These are phyloP conservation scores for Fusarium gaditjirri DNA, from an alignment of 2,329 filamentous ascomycete genomes.

Conservation along the genomic window DNA sequence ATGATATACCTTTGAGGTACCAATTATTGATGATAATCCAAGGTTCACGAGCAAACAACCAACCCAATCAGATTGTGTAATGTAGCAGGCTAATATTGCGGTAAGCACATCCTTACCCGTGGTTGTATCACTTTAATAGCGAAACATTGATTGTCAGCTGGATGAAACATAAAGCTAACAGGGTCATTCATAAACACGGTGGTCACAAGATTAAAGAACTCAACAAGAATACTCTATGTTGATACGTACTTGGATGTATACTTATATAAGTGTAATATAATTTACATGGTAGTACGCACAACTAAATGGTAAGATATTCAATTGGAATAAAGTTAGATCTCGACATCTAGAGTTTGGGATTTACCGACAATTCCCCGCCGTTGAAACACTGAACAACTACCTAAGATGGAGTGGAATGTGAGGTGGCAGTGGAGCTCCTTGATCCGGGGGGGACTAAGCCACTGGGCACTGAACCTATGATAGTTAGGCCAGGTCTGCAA, in stretches of 20 bases:
- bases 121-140: neutral
- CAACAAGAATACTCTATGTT: neutral
- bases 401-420: conserved; percentile 25
- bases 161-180: conserved; percentile 14
- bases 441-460: conserved; percentile 40
- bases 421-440: conserved; percentile 28
- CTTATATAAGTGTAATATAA: neutral
- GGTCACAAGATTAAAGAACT: conserved; percentile 10
- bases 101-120: neutral
- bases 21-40: neutral
- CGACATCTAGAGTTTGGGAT: conserved; percentile 7
- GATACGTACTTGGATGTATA: neutral
- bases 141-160: conserved; percentile 17
- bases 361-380: conserved; percentile 42
- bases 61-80: neutral
- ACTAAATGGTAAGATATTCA: neutral
- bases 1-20: neutral
- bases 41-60: neutral
- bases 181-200: neutral
- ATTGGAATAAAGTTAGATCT: neutral
- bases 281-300: neutral
- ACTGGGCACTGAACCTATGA: conserved; percentile 37
- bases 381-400: conserved; percentile 32
- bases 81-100: neutral
- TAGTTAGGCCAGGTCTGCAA: conserved; percentile 29